Conservation (phyloP, 148 eudicot species). For the Dysphania ambrosioides region DNA sequence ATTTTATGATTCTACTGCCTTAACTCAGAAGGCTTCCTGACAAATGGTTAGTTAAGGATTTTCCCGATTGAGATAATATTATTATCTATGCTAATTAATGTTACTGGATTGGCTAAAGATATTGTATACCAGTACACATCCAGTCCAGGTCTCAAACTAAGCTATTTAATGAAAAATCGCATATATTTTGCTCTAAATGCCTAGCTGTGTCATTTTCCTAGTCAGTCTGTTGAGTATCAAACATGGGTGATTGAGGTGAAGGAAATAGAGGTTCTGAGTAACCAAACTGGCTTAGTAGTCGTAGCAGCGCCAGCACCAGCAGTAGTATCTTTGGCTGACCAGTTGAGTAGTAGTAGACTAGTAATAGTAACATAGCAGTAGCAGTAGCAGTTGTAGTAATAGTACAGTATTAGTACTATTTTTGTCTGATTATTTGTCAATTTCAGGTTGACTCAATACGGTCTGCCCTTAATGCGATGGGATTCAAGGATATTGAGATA, state of each 20-base stretch:
- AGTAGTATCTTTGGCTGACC: background rate
- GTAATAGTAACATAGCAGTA: background rate
- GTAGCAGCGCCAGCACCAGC: background rate
- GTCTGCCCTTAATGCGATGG: conserved; percentile 68
- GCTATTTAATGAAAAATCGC: background rate
- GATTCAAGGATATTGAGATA: conserved; percentile 68
- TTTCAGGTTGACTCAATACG: conserved; percentile 75
- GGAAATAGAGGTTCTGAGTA: too few relatives aligned
- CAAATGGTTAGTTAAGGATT: background rate
- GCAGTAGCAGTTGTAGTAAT: background rate
- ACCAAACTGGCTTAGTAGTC: too few relatives aligned
- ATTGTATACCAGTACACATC: background rate
- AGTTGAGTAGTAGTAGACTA: background rate
- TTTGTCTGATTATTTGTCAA: background rate
- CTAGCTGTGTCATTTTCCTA: background rate
- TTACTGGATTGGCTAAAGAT: background rate
- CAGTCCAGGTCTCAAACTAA: background rate
- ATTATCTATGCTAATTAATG: background rate
- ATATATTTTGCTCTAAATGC: background rate
- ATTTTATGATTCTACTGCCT: background rate
- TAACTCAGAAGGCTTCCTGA: background rate
- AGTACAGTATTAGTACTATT: background rate
- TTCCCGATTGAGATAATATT: background rate
- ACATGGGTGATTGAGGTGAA: background rate
- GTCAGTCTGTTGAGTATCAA: background rate